phyloP scores from a whole-genome alignment of 768 basidiomycete species.

The Suillus spraguei region DNA sequence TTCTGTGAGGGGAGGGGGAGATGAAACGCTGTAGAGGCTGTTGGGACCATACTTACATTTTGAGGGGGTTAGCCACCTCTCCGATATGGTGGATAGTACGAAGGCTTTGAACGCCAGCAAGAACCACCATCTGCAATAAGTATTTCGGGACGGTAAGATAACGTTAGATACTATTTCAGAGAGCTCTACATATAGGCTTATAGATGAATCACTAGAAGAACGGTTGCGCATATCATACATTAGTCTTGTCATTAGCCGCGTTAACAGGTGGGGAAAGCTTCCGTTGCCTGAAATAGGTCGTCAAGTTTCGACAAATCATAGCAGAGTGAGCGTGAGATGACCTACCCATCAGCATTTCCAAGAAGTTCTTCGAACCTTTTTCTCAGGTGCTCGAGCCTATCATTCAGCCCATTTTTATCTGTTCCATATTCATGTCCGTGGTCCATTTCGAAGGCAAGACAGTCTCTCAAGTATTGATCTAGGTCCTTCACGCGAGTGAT shows the following conservation, averaged over 20 bases:
- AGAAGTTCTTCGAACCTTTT: slow-evolving; percentile 32
- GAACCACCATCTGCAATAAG: not conserved
- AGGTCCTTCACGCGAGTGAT: slow-evolving; percentile 57
- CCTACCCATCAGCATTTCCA: slow-evolving; percentile 19
- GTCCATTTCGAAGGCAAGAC: slow-evolving; percentile 59
- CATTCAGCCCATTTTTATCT: slow-evolving; percentile 15
- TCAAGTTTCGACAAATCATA: not conserved
- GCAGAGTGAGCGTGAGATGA: not conserved
- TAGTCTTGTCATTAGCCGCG: not conserved
- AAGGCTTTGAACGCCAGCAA: not conserved
- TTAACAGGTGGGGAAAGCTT: not conserved
- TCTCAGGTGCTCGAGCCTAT: slow-evolving; percentile 18
- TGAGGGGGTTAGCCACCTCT: not conserved
- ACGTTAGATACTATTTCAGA: not conserved
- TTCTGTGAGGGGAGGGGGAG: not conserved
- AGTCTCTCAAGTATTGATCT: slow-evolving; percentile 68
- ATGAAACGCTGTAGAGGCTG: not conserved
- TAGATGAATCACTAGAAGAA: not conserved
- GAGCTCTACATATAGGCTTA: not conserved
- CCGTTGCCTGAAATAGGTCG: slow-evolving; percentile 1
- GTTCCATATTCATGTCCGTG: slow-evolving; percentile 41
- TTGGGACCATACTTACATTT: not conserved
- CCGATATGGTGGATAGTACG: not conserved
- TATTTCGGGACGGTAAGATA: not conserved
- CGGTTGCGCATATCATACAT: not conserved